Base-by-base conservation (phyloP, 345 rosid genomes). In the Melastoma malabathricum region DNA sequence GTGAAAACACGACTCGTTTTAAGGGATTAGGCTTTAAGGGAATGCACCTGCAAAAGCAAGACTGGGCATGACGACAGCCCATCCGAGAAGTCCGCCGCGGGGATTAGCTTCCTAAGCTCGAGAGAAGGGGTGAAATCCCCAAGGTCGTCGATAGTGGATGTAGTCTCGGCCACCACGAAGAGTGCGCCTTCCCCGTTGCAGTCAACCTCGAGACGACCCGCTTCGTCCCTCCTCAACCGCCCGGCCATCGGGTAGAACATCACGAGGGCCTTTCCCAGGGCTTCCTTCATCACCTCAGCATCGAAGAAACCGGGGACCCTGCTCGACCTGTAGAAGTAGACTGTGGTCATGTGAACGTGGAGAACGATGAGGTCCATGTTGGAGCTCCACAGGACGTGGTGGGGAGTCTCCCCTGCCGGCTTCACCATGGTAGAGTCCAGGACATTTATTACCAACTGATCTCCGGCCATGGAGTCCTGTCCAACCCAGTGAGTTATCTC, bases 191-290 rank as follows among this genome's bases (percentile, higher is more conserved):
- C 82, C 3, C 68, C 96, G 59, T 90, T 80, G 65, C 96, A 90
- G 43, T 84, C 68, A 17, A 90, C 84, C 87, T 90, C 96, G 48
- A 90, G 80, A 50, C 96, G 84, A n/a, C 96, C 98, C 12, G 56
- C 67, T 46, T 63, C 67, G 10, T 63, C 67, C n/a, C 67, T 55
- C 52, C 25, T 63, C 51, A 63, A 38, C 41, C 67, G 68, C 7
- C 93, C 98, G 1, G 95, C 96, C 98, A 90, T 90, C 10, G 98
- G 98, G 65, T 90, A 87, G 68, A 90, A 90, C 15, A 81, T 85
- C 51, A 86, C 81, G 5, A 90, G 74, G 4, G 85, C 89, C 80
- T 74, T 82, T 60, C 82, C 58, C 22, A 90, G 77, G 3, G 89
- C 87, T 18, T 64, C 80, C 72, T 82, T 84, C 57, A 90, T 65